A percentile compares a stretch with the other conserved stretches of the same genome.
Conservation (phyloP, 1,139 yeast species). For the Protomyces macrosporus region DNA sequence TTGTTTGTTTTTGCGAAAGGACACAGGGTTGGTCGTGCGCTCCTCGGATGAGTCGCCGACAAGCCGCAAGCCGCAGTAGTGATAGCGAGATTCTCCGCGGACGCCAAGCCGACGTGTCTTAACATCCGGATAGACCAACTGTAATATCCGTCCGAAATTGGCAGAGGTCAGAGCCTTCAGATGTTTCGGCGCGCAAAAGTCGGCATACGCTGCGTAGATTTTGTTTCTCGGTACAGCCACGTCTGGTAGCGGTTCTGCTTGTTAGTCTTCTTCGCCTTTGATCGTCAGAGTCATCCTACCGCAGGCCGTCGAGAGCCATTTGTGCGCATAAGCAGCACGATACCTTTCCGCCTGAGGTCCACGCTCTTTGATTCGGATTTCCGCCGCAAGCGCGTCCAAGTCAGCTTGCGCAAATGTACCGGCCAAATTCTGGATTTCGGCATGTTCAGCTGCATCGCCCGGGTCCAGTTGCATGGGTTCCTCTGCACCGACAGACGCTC, state of each 20-base stretch:
- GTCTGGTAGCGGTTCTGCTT: constrained; percentile 39
- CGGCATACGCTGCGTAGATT: constrained; percentile 73
- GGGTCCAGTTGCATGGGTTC: no score
- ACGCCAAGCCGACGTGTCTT: constrained; percentile 82
- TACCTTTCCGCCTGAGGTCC: constrained; percentile 10
- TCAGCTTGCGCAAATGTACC: neutral
- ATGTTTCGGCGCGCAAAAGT: constrained; percentile 60
- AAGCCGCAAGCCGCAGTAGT: constrained; percentile 77
- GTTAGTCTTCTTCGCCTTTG: neutral
- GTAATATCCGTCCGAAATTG: constrained; percentile 76
- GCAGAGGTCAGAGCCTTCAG: constrained; percentile 79
- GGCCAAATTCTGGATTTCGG: constrained; percentile 8
- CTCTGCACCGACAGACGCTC: no score
- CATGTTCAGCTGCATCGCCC: constrained; percentile 1
- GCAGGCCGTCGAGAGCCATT: constrained; percentile 21
- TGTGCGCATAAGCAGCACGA: constrained; percentile 6
- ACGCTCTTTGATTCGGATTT: constrained; percentile 1
- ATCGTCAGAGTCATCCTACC: neutral
- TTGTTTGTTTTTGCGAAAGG: constrained; percentile 12
- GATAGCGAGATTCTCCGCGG: constrained; percentile 84
- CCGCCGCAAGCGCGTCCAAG: constrained; percentile 3
- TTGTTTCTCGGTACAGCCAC: constrained; percentile 80
- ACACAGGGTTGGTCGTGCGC: constrained; percentile 23
- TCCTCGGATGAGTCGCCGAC: constrained; percentile 45
- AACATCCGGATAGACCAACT: constrained; percentile 64